A percentile compares a stretch with the other conserved stretches of the same genome.
Conservation (phyloP, 176 grass and related monocot genomes). For the Pontederia paniculata region DNA sequence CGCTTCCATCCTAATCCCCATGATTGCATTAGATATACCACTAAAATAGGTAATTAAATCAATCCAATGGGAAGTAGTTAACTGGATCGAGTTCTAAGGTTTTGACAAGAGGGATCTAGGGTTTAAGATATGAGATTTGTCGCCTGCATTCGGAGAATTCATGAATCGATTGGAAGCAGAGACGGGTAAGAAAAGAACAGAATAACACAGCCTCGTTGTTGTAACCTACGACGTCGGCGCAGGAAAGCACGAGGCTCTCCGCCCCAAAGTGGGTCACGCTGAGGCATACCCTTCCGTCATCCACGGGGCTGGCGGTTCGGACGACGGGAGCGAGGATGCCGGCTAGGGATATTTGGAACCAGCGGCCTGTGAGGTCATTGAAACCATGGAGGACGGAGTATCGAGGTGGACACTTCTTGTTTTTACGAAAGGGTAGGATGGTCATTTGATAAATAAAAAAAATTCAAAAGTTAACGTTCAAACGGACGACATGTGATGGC, state of each 20-base stretch:
- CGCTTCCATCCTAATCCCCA: constrained; percentile 99
- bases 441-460: too few relatives aligned
- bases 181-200: background rate
- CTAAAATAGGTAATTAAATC: background rate
- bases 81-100: background rate
- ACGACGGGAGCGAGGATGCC: constrained; percentile 49
- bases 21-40: constrained; percentile 49
- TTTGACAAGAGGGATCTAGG: background rate
- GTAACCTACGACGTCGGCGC: too few relatives aligned
- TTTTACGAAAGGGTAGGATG: too few relatives aligned
- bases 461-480: too few relatives aligned
- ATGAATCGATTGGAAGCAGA: background rate
- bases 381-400: constrained; percentile 60
- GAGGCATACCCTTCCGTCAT: constrained; percentile 36
- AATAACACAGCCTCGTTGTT: too few relatives aligned
- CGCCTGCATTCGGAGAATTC: background rate
- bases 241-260: constrained; percentile 56
- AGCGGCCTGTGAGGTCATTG: constrained; percentile 62
- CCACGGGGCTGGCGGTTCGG: background rate
- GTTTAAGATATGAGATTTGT: constrained; percentile 13
- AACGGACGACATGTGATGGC: too few relatives aligned
- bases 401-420: constrained; percentile 70
- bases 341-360: constrained; percentile 73
- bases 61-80: too few relatives aligned
- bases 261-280: constrained; percentile 41